A percentile compares a stretch with the other conserved stretches of the same genome.
Evolutionary conservation across 345 rosid genomes (phyloP).

Genomic region (Gossypioides kirkii): DNA sequence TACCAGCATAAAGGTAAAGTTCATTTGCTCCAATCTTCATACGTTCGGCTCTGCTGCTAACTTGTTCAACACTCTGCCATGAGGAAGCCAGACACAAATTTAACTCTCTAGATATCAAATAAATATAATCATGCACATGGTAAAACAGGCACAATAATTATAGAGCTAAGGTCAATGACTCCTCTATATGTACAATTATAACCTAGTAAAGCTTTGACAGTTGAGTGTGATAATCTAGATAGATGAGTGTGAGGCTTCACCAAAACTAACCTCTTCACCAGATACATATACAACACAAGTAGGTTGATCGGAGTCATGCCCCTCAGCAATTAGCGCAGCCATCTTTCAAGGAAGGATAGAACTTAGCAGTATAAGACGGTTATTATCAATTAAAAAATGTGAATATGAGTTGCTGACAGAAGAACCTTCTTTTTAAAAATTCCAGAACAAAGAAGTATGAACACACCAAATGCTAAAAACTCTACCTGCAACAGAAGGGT

Average conservation of each 20-base stretch:
- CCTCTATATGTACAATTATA: background rate
- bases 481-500: conserved; percentile 82
- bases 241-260: background rate
- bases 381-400: background rate
- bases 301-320: conserved; percentile 30
- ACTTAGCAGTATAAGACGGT: background rate
- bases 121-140: background rate
- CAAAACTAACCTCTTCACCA: conserved; percentile 79
- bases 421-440: too few species aligned
- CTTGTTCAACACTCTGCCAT: conserved; percentile 85
- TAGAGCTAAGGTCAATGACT: conserved; percentile 1
- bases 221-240: background rate
- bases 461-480: background rate
- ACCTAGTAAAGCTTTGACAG: background rate
- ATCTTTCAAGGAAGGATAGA: conserved; percentile 30
- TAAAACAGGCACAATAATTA: background rate
- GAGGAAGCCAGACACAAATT: background rate
- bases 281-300: conserved; percentile 84
- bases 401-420: background rate
- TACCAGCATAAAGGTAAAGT: conserved; percentile 74
- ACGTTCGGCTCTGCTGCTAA: conserved; percentile 83
- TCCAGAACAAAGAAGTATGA: background rate
- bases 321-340: conserved; percentile 68
- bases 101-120: background rate
- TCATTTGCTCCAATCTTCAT: conserved; percentile 55